phyloP scores from a whole-genome alignment of 495 filamentous ascomycete genomes.

The Lichenothelia convexa region DNA sequence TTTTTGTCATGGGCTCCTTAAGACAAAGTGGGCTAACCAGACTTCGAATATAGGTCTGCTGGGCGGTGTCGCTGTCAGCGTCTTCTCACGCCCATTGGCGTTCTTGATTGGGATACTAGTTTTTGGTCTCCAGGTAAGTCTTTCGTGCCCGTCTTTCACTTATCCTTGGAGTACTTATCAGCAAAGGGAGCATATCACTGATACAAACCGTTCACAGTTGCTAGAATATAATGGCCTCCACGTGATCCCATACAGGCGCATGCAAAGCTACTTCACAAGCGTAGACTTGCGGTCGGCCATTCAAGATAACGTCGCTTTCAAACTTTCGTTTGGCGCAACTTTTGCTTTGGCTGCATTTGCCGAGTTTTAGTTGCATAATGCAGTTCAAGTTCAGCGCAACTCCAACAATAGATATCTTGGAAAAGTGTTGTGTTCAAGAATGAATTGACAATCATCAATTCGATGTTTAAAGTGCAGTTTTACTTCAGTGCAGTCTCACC shows the following conservation, averaged over 20 bases:
- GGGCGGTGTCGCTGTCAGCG: constrained; percentile 48
- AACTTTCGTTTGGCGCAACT: constrained; percentile 56
- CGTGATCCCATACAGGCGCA: constrained; percentile 39
- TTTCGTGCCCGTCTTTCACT: constrained; percentile 3
- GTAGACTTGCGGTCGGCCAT: constrained; percentile 41
- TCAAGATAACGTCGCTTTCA: constrained; percentile 53
- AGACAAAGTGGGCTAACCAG: not conserved
- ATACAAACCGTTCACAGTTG: constrained; percentile 27
- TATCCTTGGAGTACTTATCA: not conserved
- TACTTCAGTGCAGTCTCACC: too few relatives aligned
- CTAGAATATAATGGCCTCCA: constrained; percentile 58
- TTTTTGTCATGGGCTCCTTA: too few relatives aligned
- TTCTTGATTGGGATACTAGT: constrained; percentile 53
- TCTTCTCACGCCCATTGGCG: constrained; percentile 59
- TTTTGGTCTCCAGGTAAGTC: constrained; percentile 49
- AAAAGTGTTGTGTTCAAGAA: too few relatives aligned
- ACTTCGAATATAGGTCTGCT: constrained; percentile 33
- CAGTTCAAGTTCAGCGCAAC: too few relatives aligned
- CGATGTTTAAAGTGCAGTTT: too few relatives aligned
- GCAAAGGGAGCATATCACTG: not conserved
- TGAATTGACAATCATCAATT: too few relatives aligned
- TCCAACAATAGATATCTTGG: too few relatives aligned
- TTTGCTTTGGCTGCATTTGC: constrained; percentile 66
- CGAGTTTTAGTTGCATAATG: constrained; percentile 33
- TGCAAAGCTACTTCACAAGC: constrained; percentile 39